Base-by-base conservation (phyloP, 768 basidiomycete species). In the Boletus patriciae region DNA sequence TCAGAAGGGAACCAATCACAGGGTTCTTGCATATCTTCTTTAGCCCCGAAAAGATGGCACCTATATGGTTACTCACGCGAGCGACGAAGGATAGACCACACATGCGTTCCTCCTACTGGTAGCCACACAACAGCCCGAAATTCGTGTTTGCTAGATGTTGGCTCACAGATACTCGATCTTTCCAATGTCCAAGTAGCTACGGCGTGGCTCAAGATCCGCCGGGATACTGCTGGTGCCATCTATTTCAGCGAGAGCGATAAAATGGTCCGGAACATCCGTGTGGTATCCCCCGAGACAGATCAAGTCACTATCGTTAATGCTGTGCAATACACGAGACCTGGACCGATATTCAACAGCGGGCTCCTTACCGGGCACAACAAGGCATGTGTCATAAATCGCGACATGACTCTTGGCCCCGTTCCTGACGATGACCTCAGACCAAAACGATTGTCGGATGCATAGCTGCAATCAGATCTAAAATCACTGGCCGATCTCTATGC, bases 111-210 rank as follows among this genome's bases (percentile, higher is more conserved):
- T 80, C 33, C 25, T 57, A 3, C 44, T 65, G 19, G 16, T 83
- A 2, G 64, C 68, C 4, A 11, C 46, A 2, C 72, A 78, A 55
- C 49, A 50, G 0, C 76, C 76, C 0, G 59, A 68, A 13, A 69
- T 82, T 13, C 71, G 72, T 37, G 78, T 15, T 62, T 83, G 29
- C 64, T 83, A 3, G 82, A 84, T 50, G 79, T 83, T 10, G 83
- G 82, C 0, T 81, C 82, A 0, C 82, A 83, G 59, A 77, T 83
- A 52, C 70, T 83, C 4, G 81, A 83, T 43, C 59, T 78, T 31
- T 63, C 67, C n/a, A 83, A 81, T 47, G 21, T 52, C 2, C 62
- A 79, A 21, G 48, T 83, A 2, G 78, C 72, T 2, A 27, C 52
- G 16, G 46, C 60, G 6, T 84, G 82, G 83, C 70, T 83, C 4